A percentile compares a stretch with the other conserved stretches of the same genome.
phyloP scores from a whole-genome alignment of 768 basidiomycete species.

The Neoboletus subvelutipes region DNA sequence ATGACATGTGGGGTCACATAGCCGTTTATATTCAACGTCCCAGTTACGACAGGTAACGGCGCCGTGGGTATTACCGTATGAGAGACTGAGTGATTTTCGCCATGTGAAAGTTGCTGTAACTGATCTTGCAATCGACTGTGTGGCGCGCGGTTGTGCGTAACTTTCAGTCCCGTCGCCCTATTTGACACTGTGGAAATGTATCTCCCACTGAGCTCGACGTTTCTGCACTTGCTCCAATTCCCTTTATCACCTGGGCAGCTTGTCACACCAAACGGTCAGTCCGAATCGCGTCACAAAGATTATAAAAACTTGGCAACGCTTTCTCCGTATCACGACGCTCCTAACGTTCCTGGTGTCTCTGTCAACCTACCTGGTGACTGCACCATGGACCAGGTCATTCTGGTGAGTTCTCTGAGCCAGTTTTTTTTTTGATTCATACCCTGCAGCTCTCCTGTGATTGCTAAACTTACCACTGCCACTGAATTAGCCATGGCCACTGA shows the following conservation, averaged over 20 bases:
- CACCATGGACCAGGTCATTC: conserved; percentile 38
- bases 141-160: too few relatives aligned
- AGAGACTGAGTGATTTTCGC: not conserved
- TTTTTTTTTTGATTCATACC: too few relatives aligned
- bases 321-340: conserved; percentile 37
- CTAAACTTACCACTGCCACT: too few relatives aligned
- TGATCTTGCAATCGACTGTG: too few relatives aligned
- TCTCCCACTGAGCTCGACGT: not conserved
- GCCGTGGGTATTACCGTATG: too few relatives aligned
- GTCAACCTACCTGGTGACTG: conserved; percentile 38
- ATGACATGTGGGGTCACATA: not conserved
- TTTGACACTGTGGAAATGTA: too few relatives aligned
- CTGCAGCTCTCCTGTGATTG: too few relatives aligned
- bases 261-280: not conserved
- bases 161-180: too few relatives aligned
- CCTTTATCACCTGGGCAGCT: not conserved
- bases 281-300: not conserved
- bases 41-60: too few relatives aligned
- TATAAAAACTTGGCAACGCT: conserved; percentile 38
- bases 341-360: conserved; percentile 28
- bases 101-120: not conserved
- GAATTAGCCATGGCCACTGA: too few relatives aligned
- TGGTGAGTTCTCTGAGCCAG: conserved; percentile 25
- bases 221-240: conserved; percentile 11
- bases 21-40: too few relatives aligned